These are phyloP conservation scores for Tricholoma terreum DNA, from an alignment of 768 basidiomycete genomes.

Conservation along the genomic window DNA sequence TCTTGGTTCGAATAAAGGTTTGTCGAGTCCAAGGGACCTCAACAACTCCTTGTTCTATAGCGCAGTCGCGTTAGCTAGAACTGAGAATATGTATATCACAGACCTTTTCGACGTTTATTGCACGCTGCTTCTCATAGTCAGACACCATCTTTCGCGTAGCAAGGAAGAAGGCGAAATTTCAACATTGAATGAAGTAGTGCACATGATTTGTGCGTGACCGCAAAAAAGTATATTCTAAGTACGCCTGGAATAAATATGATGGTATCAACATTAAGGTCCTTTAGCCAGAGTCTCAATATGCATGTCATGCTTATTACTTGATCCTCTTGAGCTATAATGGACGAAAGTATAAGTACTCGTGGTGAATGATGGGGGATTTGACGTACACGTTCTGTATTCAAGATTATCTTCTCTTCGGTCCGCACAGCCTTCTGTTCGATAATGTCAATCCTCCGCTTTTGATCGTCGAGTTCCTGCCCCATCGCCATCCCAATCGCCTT, in stretches of 20 bases:
- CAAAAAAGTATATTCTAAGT: neutral
- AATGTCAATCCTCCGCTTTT: slow-evolving; percentile 75
- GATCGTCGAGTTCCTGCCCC: slow-evolving; percentile 84
- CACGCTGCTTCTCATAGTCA: slow-evolving; percentile 33
- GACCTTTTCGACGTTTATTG: slow-evolving; percentile 33
- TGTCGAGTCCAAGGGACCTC: slow-evolving; percentile 40
- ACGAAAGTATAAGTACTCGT: slow-evolving; percentile 1
- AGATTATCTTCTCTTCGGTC: slow-evolving; percentile 72
- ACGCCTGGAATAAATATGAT: neutral
- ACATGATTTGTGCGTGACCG: slow-evolving; percentile 22
- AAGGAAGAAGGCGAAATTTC: neutral
- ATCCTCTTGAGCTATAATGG: slow-evolving; percentile 55
- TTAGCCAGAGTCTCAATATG: neutral
- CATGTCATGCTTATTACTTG: slow-evolving; percentile 34
- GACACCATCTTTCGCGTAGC: slow-evolving; percentile 19
- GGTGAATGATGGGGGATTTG: neutral
- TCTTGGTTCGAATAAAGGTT: slow-evolving; percentile 46
- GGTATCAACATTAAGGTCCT: slow-evolving; percentile 15
- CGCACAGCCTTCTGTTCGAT: slow-evolving; percentile 76
- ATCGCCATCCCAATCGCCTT: slow-evolving; percentile 78
- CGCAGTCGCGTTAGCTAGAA: neutral
- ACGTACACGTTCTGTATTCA: slow-evolving; percentile 79
- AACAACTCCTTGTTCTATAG: slow-evolving; percentile 45
- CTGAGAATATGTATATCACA: neutral
- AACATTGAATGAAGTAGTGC: neutral